A percentile compares a stretch with the other conserved stretches of the same genome.
These are phyloP conservation scores for Melastoma malabathricum DNA, from an alignment of 345 rosid genomes.

Conservation along the genomic window DNA sequence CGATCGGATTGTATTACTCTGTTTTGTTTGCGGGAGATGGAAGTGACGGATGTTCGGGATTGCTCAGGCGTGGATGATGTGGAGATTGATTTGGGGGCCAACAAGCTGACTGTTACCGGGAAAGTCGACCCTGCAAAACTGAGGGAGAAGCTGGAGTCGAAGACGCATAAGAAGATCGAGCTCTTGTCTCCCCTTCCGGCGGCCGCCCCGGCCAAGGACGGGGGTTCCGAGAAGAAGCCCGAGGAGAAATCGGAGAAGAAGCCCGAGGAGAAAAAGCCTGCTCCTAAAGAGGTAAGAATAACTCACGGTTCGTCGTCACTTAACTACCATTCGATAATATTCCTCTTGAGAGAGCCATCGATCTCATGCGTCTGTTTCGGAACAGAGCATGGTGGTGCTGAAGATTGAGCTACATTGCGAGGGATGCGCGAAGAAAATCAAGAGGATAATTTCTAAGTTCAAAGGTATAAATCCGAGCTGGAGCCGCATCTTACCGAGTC, in stretches of 20 bases:
- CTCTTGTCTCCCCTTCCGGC: conserved; percentile 23
- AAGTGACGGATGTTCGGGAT: background rate
- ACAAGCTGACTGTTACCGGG: conserved; percentile 29
- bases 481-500: too few species aligned
- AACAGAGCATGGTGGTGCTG: conserved; percentile 28
- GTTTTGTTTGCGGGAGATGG: too few species aligned
- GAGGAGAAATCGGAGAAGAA: conserved; percentile 1
- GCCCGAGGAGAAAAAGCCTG: conserved; percentile 12
- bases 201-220: conserved; percentile 15
- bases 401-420: conserved; percentile 81
- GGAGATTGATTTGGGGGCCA: conserved; percentile 15
- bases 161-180: conserved; percentile 21
- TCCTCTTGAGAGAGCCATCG: too few species aligned
- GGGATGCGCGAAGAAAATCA: conserved; percentile 61
- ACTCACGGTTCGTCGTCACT: too few species aligned
- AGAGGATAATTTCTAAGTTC: conserved; percentile 14
- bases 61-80: conserved; percentile 26
- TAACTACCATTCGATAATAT: too few species aligned
- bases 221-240: conserved; percentile 19
- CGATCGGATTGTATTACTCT: too few species aligned
- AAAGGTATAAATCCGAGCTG: conserved; percentile 13
- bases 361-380: too few species aligned
- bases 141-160: conserved; percentile 18
- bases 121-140: conserved; percentile 26
- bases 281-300: conserved; percentile 9